Base-by-base conservation (phyloP, 768 basidiomycete species). In the Mycena kentingensis region DNA sequence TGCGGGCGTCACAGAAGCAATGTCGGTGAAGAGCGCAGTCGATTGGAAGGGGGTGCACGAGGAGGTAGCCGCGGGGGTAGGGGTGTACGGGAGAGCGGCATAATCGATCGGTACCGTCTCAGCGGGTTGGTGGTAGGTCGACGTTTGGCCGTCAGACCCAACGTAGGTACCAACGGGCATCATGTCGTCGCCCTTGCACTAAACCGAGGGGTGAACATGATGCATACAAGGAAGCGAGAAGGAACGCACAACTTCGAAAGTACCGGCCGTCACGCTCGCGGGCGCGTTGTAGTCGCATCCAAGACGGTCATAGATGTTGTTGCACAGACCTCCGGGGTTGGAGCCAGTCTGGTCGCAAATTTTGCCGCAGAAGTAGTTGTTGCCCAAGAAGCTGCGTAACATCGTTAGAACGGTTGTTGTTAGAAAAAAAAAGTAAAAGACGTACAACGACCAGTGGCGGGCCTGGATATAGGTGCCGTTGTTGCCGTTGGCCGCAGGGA, bases 241-340 rank as follows among this genome's bases (percentile, higher is more conserved):
- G 15, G 12, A n/a, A 51, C 50, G 28, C 3, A 53, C 44, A 3
- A 65, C 63, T 48, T 77, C 74, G 65, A 82, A 85, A 0, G 66
- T 65, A 35, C 73, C 75, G 21, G 76, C 65, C 48, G 68, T 49
- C 41, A 77, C 78, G 15, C 64, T 60, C 55, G 70, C 75, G 3
- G 83, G 83, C 32, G 74, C 81, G 57, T 84, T 85, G 70, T 77
- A 83, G 0, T 41, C 52, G 48, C 79, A 77, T 5, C 84, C 84
- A 28, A 84, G 74, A 38, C 78, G 77, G 62, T 84, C 82, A 41
- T 75, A 81, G 54, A 65, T 57, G 60, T 63, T 55, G 34, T 63
- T 48, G 54, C 64, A 85, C 47, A 67, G 69, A 16, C 62, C 67
- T 10, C 61, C 63, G 0, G 74, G 66, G 56, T 77, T 74, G 19